Base-by-base conservation (phyloP, 2,329 filamentous ascomycete species). In the Torrubiella hemipterigena region DNA sequence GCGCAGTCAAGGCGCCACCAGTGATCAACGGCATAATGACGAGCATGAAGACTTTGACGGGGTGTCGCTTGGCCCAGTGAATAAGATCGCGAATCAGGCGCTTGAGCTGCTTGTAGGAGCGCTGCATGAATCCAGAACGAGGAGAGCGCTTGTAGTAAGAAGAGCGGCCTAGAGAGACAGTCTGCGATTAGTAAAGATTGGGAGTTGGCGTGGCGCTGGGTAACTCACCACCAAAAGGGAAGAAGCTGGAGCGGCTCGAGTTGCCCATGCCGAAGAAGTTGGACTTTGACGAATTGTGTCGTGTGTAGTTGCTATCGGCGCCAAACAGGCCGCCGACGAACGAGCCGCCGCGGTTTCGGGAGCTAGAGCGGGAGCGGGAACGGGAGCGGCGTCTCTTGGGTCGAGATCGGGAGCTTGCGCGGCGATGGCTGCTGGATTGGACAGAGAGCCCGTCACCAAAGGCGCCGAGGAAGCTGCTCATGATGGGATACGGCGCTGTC, bases 1-100 rank as follows among this genome's bases (percentile, higher is more conserved):
- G 63, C 28, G 80, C 82, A 7, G 77, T 77, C 42, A 95, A 59
- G 17, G 83, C 80, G 19, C 89, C 89, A 31, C 84, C 84, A 2
- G 80, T 86, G 46, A 95, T 63, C 35, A 96, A 67, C 8, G 89
- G 89, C 70, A 95, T 75, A 46, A 95, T 70, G 39, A 94, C 79
- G 39, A 86, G 71, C 64, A 83, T 67, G 62, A 95, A 82, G 29
- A 93, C 82, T 59, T 93, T 93, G 50, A 85, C 60, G 0, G 87
- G 89, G 59, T 95, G 80, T 22, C 75, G 69, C 51, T 83, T 80
- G 46, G 83, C 81, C 59, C 89, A 93, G 52, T 78, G 73, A 52
- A 80, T 66, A 7, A 95, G 74, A 51, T 93, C 78, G 47, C 81
- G 80, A 35, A 94, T 61, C 39, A 94, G 72, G 26, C 80, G 76